Conservation (phyloP, 495 filamentous ascomycete genomes). For the Aspergillus funiculosus region DNA sequence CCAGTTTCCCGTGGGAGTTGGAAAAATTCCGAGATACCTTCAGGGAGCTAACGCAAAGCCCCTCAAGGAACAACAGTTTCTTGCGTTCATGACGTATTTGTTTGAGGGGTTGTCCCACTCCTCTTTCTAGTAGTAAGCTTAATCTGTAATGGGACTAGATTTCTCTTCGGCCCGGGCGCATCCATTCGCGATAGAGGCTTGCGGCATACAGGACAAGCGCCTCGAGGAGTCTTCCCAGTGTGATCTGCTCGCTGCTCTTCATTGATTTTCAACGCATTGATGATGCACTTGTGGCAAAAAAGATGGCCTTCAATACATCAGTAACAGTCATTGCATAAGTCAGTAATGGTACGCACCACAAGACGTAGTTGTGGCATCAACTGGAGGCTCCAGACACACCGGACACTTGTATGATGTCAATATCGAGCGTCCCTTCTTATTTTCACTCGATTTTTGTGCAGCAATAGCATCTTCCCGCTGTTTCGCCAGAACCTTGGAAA, state of each 20-base stretch:
- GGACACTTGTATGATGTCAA: constrained; percentile 62
- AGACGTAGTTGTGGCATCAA: constrained; percentile 67
- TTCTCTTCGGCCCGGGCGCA: constrained; percentile 27
- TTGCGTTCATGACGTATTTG: neutral
- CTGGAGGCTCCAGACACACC: constrained; percentile 78
- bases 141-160: constrained; percentile 52
- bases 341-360: constrained; percentile 60
- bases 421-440: constrained; percentile 36
- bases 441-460: constrained; percentile 48
- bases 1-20: no score
- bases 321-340: neutral
- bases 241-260: constrained; percentile 38
- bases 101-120: neutral
- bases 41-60: no score
- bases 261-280: constrained; percentile 61
- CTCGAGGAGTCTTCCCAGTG: constrained; percentile 24
- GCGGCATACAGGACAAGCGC: constrained; percentile 45
- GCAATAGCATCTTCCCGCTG: constrained; percentile 45
- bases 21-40: no score
- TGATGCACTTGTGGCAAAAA: constrained; percentile 78
- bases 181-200: constrained; percentile 33
- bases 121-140: constrained; percentile 49
- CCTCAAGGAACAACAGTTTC: no score
- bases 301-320: constrained; percentile 59
- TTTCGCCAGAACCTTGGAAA: constrained; percentile 44